Base-by-base conservation (phyloP, 176 grass and related monocot species). In the Pontederia crassipes region DNA sequence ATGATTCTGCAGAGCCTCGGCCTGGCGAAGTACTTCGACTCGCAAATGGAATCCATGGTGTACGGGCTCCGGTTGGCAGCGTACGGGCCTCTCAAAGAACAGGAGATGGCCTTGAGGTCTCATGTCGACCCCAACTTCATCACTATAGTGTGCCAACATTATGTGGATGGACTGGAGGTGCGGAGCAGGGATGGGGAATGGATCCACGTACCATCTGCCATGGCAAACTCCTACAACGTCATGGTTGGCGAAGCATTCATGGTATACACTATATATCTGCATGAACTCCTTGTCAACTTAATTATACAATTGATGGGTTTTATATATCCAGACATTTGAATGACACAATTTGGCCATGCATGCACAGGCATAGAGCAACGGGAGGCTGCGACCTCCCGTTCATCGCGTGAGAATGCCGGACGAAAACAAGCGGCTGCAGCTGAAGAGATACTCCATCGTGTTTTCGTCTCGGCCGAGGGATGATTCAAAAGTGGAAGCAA, bases 1-100 rank as follows among this genome's bases (percentile, higher is more conserved):
- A 90, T 90, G 91, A 55, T 96, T 35, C 24, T 82, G 58, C 78
- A 96, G 27, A 73, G 55, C 58, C 75, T 96, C 12, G 86, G 78
- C 9, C 50, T 87, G 61, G 61, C 28, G 3, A 74, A 73, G 16
- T 55, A 85, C 66, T 74, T 76, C 40, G 72, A 77, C 13, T 28
- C 57, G 50, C 49, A 60, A 51, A 59, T 47, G 8, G 65, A 74
- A 54, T 75, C 75, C 4, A 12, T 47, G 11, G 77, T 48, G 64
- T 75, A 79, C 29, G 61, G 77, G 49, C 73, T 90, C 66, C 78
- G 83, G 15, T 18, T 88, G 67, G 2, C 80, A 0, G 78, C 82
- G 62, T 90, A 96, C 70, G 45, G 54, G 58, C 80, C 75, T 24
- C 86, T 80, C 8, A 12, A 61, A 5, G 74, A 61, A 48, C 65